Evolutionary conservation across 768 basidiomycete species (phyloP).

Genomic region (Lanmaoa rubissima): DNA sequence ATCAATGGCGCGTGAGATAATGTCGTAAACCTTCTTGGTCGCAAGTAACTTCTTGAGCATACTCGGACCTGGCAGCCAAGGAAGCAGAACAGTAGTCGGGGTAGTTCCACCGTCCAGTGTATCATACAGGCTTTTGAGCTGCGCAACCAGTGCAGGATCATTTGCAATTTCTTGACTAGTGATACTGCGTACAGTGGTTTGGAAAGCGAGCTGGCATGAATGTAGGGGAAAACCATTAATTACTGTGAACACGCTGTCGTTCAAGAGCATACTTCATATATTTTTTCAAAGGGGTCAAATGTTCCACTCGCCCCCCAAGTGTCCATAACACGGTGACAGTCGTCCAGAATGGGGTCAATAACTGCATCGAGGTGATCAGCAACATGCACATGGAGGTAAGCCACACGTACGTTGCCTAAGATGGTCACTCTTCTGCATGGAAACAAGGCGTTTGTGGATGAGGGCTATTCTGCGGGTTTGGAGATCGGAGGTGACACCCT

Average conservation of each 20-base stretch:
- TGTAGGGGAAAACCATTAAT: not conserved
- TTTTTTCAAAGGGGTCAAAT: conserved; percentile 69
- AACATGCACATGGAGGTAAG: not conserved
- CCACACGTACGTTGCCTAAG: conserved; percentile 53
- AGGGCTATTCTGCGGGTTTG: conserved; percentile 57
- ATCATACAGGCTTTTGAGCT: conserved; percentile 65
- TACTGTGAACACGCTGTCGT: not conserved
- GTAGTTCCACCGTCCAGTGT: conserved; percentile 68
- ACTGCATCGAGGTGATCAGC: conserved; percentile 41
- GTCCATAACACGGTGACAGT: conserved; percentile 59
- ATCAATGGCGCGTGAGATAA: conserved; percentile 55
- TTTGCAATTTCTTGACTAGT: conserved; percentile 69
- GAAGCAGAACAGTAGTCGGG: conserved; percentile 67
- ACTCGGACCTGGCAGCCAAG: conserved; percentile 74
- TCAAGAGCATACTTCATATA: conserved; percentile 54
- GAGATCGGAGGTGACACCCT: conserved; percentile 71
- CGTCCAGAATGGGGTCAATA: conserved; percentile 61
- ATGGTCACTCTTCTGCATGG: conserved; percentile 60
- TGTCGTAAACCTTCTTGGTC: conserved; percentile 75
- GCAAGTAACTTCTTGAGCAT: conserved; percentile 70
- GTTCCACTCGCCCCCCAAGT: conserved; percentile 63
- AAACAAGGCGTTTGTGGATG: conserved; percentile 70
- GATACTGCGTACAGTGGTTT: conserved; percentile 66
- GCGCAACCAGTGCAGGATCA: conserved; percentile 57
- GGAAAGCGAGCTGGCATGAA: conserved; percentile 58